These are phyloP conservation scores for Penicillium thymicola DNA, from an alignment of 2,329 filamentous ascomycete genomes.

Conservation along the genomic window DNA sequence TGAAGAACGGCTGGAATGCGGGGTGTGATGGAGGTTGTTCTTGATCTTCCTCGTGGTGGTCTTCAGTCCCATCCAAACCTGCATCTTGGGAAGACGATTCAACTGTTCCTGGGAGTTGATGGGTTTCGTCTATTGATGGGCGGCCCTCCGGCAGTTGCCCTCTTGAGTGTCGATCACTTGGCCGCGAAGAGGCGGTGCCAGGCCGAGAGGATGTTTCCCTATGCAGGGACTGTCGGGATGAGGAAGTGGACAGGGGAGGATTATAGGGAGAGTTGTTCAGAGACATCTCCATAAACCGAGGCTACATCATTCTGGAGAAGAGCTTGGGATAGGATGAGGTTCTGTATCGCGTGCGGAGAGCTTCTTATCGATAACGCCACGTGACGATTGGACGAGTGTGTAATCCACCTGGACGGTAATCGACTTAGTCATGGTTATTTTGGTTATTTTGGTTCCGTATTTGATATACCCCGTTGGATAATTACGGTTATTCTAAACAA, in stretches of 20 bases:
- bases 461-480: too few relatives aligned
- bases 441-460: too few relatives aligned
- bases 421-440: too few relatives aligned
- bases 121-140: constrained; percentile 6
- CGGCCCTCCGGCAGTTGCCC: constrained; percentile 7
- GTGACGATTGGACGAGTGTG: constrained; percentile 1
- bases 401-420: too few relatives aligned
- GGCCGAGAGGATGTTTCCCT: constrained; percentile 10
- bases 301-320: constrained; percentile 30
- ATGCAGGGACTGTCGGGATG: constrained; percentile 27
- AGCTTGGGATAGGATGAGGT: constrained; percentile 3
- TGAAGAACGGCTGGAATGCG: constrained; percentile 77
- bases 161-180: constrained; percentile 7
- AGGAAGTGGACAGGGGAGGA: constrained; percentile 26
- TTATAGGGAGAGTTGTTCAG: constrained; percentile 21
- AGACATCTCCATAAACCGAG: constrained; percentile 33
- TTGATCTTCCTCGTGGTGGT: constrained; percentile 12
- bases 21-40: constrained; percentile 32
- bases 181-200: constrained; percentile 16
- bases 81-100: constrained; percentile 8
- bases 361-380: constrained; percentile 32
- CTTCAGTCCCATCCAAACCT: not conserved
- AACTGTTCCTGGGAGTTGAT: not conserved
- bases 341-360: constrained; percentile 6
- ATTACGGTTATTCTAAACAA: too few relatives aligned